Evolutionary conservation across 352 stramenopile species (phyloP), one percentile per base, ranked within the genome.

Genomic region (Pythium phragmitis): DNA sequence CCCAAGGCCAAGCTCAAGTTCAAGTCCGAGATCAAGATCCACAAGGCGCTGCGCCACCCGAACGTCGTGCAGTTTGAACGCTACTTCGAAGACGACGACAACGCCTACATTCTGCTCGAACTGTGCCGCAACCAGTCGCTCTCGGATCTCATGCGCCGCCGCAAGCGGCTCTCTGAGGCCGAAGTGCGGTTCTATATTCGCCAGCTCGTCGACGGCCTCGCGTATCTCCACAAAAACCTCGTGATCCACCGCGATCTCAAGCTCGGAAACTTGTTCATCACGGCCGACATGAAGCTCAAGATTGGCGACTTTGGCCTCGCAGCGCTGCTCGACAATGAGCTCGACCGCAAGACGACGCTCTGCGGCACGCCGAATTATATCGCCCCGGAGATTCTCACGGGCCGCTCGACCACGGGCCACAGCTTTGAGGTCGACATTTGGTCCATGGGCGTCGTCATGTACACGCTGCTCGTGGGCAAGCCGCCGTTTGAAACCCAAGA

Each of bases 381-480:
- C 48, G 92, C 92, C 0, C 92, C 92, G 0, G 92, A 98, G 67
- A 95, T 98, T 53, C 79, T 98, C 23, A 97, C 89, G 54, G 89
- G 93, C 19, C 97, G 94, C 45, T 77, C 83, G 13, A 80, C 82
- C 13, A 81, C 88, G 26, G 96, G 96, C 57, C 96, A 99, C 77
- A 98, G 93, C 63, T 99, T 99, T 70, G 94, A 99, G 70, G 97
- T 99, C 5, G 97, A 99, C 71, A 91, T 99, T 41, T 99, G 97
- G 97, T 98, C 93, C 4, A 98, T 92, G 59, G 96, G 96, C 37
- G 96, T 99, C 7, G 97, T 99, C 68, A 92, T 98, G 71, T 99
- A 98, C 77, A 99, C 97, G 7, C 76, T 98, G 57, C 77, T 99
- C 2, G 92, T 99, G 6, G 97, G 97, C 7, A 96, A 96, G n/a